Evolutionary conservation across 805 yeast genomes (phyloP), one percentile per base, ranked within the genome.

Genomic region (Metschnikowia gelsemii): DNA sequence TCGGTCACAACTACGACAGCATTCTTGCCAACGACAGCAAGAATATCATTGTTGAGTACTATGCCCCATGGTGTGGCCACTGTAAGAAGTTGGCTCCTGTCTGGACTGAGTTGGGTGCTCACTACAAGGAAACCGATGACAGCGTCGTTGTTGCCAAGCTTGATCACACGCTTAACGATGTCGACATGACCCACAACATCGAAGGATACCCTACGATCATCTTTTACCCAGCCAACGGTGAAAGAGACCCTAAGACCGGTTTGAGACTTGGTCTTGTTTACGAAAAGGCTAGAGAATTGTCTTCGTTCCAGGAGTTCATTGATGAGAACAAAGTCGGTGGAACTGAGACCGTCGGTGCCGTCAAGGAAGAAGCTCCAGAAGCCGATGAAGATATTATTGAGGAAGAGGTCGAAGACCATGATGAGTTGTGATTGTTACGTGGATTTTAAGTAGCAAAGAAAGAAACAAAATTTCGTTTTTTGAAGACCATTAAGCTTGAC

Each of bases 21-120:
- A 68, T 87, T 45, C 76, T 87, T 39, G 65, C 64, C 22, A 81
- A 82, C 55, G 38, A 58, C 52, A 43, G 62, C 32, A 84, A 80
- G 69, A 91, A 85, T 61, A 82, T 86, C 26, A 67, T 90, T 43
- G 96, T 91, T 42, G 86, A 87, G 72, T 91, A 90, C 70, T 90
- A 87, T 61, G 97, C 98, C 35, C 95, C 95, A 69, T 90, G 96
- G 96, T 89, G 96, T 73, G 95, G 96, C 34, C 96, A 89, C 75
- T 88, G 96, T 75, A 88, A 87, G 75, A 86, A 78, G 67, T 75
- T 89, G 63, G 91, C 91, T 38, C 96, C 96, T 59, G 75, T 73
- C 44, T 91, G 81, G 73, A 95, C 87, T 62, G 93, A 90, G 61
- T 78, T 93, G 51, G 97, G 91, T 38, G 81, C 71, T 37, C 56